phyloP scores from a whole-genome alignment of 1,284 basidiomycete genomes.

The Cutaneotrichosporon cutaneum region DNA sequence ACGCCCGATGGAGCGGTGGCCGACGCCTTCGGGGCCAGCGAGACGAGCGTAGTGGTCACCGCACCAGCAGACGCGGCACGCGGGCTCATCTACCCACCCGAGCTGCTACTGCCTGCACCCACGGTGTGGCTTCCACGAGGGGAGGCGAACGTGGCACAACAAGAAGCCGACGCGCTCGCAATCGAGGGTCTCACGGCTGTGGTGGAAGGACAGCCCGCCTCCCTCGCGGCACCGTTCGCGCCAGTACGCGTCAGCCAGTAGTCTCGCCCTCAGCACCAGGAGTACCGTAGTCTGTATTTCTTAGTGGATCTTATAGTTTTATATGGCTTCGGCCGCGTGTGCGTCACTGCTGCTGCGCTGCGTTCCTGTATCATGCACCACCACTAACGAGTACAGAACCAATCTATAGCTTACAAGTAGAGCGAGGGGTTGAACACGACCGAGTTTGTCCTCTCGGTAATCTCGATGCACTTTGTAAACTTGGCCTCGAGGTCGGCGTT shows the following conservation, averaged over 20 bases:
- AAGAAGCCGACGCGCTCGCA: slow-evolving; percentile 34
- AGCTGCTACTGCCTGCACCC: slow-evolving; percentile 69
- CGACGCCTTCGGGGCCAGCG: slow-evolving; percentile 5
- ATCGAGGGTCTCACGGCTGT: slow-evolving; percentile 33
- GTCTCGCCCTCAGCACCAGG: background rate
- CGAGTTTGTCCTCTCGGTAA: slow-evolving; percentile 86
- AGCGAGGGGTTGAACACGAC: slow-evolving; percentile 81
- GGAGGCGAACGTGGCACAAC: slow-evolving; percentile 61
- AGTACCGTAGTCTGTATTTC: background rate
- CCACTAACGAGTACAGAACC: background rate
- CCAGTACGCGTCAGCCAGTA: background rate
- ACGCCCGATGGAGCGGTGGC: slow-evolving; percentile 18
- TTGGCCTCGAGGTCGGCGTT: slow-evolving; percentile 89
- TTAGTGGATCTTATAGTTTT: background rate
- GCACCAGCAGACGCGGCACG: slow-evolving; percentile 26
- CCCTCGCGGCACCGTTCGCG: too few relatives aligned
- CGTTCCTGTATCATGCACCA: too few relatives aligned
- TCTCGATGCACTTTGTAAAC: slow-evolving; percentile 80
- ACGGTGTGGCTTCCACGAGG: slow-evolving; percentile 79
- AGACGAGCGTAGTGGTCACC: background rate
- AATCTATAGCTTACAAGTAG: slow-evolving; percentile 15
- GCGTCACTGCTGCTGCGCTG: too few relatives aligned
- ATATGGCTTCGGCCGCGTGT: background rate
- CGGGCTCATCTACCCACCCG: slow-evolving; percentile 73
- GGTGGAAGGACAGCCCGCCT: slow-evolving; percentile 23